Conservation (phyloP, 1,284 basidiomycete genomes). For the Fistulinella staudtii region DNA sequence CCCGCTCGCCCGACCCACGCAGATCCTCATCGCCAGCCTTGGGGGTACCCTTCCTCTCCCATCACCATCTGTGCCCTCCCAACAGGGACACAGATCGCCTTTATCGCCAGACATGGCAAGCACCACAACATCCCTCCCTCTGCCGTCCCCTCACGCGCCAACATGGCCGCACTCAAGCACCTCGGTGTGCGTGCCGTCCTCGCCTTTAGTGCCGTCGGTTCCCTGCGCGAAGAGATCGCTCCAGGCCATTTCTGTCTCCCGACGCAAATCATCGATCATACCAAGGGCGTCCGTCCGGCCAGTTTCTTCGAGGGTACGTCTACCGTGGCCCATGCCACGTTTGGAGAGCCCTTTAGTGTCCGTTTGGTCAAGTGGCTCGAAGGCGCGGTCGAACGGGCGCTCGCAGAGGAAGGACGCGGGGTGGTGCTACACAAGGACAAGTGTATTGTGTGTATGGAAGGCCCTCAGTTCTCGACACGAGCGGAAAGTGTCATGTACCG, state of each 20-base stretch:
- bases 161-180: slow-evolving; percentile 93
- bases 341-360: slow-evolving; percentile 85
- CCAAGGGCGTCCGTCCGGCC: slow-evolving; percentile 84
- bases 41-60: slow-evolving; percentile 90
- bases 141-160: slow-evolving; percentile 80
- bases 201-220: slow-evolving; percentile 95
- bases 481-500: slow-evolving; percentile 96
- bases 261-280: slow-evolving; percentile 93
- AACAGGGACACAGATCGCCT: slow-evolving; percentile 78
- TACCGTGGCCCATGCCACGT: slow-evolving; percentile 90
- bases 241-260: slow-evolving; percentile 90
- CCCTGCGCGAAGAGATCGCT: slow-evolving; percentile 91
- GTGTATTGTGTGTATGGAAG: slow-evolving; percentile 96
- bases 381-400: slow-evolving; percentile 58
- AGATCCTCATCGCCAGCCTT: slow-evolving; percentile 79
- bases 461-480: slow-evolving; percentile 90
- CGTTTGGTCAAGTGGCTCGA: slow-evolving; percentile 71
- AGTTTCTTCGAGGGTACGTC: slow-evolving; percentile 88
- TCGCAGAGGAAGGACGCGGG: slow-evolving; percentile 54
- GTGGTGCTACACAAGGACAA: slow-evolving; percentile 78
- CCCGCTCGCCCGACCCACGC: too few species aligned
- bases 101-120: slow-evolving; percentile 87
- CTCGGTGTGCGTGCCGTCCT: slow-evolving; percentile 88
- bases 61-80: slow-evolving; percentile 85
- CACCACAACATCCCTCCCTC: slow-evolving; percentile 76